phyloP scores from a whole-genome alignment of 257 asterid species.

The Forsythia suspensa region DNA sequence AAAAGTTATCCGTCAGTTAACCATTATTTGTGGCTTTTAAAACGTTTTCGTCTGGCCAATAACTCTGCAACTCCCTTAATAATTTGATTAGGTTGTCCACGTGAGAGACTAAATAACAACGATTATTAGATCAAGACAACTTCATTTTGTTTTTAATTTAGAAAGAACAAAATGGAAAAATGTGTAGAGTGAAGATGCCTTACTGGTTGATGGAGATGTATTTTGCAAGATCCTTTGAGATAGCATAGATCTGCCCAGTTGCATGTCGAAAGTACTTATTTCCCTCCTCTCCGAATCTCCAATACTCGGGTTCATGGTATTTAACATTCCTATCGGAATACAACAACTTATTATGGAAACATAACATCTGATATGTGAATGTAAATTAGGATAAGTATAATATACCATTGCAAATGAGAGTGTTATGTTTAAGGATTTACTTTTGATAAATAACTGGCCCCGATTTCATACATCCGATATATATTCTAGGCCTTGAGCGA shows the following conservation, averaged over 20 bases:
- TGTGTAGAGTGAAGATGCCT: constrained; percentile 9
- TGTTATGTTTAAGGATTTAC: constrained; percentile 20
- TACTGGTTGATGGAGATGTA: constrained; percentile 50
- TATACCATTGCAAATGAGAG: neutral
- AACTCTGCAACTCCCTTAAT: neutral
- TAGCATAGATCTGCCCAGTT: constrained; percentile 64
- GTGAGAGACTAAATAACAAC: neutral
- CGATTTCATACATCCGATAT: constrained; percentile 68
- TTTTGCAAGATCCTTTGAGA: constrained; percentile 53
- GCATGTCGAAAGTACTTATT: constrained; percentile 67
- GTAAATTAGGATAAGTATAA: neutral
- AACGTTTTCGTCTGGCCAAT: too few species aligned
- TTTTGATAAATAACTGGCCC: constrained; percentile 65
- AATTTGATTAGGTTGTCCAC: too few species aligned
- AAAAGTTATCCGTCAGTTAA: too few species aligned
- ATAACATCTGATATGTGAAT: neutral
- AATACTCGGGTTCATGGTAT: constrained; percentile 63
- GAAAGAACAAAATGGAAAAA: neutral
- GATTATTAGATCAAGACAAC: neutral
- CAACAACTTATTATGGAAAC: neutral
- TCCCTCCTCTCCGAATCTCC: constrained; percentile 67
- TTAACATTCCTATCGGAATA: constrained; percentile 43
- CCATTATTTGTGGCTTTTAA: too few species aligned
- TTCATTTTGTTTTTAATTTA: neutral
- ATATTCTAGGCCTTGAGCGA: constrained; percentile 53